These are phyloP conservation scores for Sugiyamaella pinicola DNA, from an alignment of 1,139 yeast genomes.

Conservation along the genomic window DNA sequence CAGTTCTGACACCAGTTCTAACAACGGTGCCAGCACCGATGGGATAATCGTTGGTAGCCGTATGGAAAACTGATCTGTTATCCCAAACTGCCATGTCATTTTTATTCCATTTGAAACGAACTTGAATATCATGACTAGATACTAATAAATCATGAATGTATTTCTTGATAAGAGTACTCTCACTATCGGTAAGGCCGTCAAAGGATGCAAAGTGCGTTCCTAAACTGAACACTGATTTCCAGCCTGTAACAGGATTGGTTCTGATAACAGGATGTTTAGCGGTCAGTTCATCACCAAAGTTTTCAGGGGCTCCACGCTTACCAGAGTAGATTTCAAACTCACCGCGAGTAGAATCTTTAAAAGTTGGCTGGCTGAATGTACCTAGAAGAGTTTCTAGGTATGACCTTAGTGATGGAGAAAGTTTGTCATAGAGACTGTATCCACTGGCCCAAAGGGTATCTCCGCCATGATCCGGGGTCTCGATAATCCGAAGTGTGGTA, in stretches of 20 bases:
- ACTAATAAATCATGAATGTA: conserved; percentile 47
- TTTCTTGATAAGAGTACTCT: conserved; percentile 46
- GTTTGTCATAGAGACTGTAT: conserved; percentile 51
- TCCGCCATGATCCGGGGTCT: conserved; percentile 50
- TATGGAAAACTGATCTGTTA: conserved; percentile 41
- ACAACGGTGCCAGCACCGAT: conserved; percentile 33
- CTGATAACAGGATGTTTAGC: conserved; percentile 50
- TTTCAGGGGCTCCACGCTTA: conserved; percentile 41
- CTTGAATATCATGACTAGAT: conserved; percentile 39
- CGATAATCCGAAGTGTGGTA: conserved; percentile 49
- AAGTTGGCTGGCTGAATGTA: conserved; percentile 36
- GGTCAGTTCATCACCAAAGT: conserved; percentile 34
- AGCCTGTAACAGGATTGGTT: conserved; percentile 53
- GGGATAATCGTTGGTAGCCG: conserved; percentile 32
- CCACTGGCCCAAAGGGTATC: conserved; percentile 53
- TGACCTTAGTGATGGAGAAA: conserved; percentile 48
- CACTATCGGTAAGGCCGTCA: conserved; percentile 49
- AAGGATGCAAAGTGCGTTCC: conserved; percentile 46
- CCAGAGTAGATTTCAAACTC: conserved; percentile 44
- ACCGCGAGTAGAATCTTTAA: conserved; percentile 35
- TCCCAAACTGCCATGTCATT: conserved; percentile 55
- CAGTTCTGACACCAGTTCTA: conserved; percentile 27
- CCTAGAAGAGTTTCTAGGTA: conserved; percentile 47
- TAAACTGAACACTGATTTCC: conserved; percentile 52
- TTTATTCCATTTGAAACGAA: conserved; percentile 59